Conservation (phyloP, 2,329 filamentous ascomycete genomes). For the Talaromyces sp. region DNA sequence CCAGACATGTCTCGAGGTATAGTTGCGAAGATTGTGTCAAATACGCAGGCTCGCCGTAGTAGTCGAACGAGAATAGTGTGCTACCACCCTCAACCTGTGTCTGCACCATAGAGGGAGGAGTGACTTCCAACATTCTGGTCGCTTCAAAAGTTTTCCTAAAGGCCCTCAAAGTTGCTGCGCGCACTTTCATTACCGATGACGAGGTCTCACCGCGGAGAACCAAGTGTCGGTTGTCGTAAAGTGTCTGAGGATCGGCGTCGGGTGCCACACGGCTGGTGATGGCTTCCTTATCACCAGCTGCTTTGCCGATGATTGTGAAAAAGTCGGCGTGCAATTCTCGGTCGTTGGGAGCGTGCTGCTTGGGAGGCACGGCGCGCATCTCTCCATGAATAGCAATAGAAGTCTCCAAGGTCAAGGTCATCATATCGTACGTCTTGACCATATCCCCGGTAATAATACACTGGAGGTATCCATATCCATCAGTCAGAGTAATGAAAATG, state of each 20-base stretch:
- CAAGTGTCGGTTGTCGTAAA: conserved; percentile 80
- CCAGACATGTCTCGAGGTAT: conserved; percentile 92
- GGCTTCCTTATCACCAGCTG: conserved; percentile 82
- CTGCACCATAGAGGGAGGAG: conserved; percentile 86
- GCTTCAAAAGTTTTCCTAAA: conserved; percentile 79
- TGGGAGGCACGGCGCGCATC: conserved; percentile 74
- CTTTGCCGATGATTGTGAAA: conserved; percentile 74
- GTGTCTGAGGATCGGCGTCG: conserved; percentile 66
- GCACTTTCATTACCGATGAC: conserved; percentile 82
- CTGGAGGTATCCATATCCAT: conserved; percentile 82
- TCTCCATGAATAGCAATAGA: conserved; percentile 80
- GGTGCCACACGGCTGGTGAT: conserved; percentile 78
- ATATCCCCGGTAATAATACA: conserved; percentile 77
- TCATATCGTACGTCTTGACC: conserved; percentile 85
- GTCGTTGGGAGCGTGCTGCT: conserved; percentile 73
- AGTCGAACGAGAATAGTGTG: conserved; percentile 84
- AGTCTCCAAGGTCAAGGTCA: conserved; percentile 83
- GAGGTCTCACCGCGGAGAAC: conserved; percentile 79
- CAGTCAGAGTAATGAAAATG: conserved; percentile 79
- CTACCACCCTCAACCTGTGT: conserved; percentile 91
- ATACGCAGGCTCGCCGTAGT: conserved; percentile 87
- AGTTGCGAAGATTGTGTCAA: conserved; percentile 96
- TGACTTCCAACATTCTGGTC: conserved; percentile 74
- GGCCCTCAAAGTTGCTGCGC: conserved; percentile 73
- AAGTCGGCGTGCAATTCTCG: conserved; percentile 89